A percentile compares a stretch with the other conserved stretches of the same genome.
Evolutionary conservation across 2,329 filamentous ascomycete species (phyloP).

Genomic region (Hypoxylon sp.): DNA sequence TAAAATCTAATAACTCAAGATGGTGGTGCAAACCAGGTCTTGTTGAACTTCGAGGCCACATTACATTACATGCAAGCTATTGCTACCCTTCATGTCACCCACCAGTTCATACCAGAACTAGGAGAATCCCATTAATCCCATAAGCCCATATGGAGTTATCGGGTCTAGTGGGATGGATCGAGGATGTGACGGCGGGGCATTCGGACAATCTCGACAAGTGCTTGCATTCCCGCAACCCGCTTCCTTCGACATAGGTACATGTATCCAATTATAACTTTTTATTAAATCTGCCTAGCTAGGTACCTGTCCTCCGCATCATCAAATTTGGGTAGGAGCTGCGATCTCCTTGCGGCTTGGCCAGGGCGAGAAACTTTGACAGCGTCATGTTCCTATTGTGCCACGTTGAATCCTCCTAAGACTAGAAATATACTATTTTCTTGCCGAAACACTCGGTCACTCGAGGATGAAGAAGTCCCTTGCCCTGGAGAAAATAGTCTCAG

Average conservation of each 20-base stretch:
- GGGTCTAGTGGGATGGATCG: constrained; percentile 42
- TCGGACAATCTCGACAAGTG: constrained; percentile 44
- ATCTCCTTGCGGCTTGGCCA: constrained; percentile 16
- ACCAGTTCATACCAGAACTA: constrained; percentile 23
- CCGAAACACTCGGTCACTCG: constrained; percentile 10
- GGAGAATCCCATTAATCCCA: constrained; percentile 30
- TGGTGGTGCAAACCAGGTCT: constrained; percentile 32
- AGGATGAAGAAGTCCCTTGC: constrained; percentile 13
- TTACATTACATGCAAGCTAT: constrained; percentile 17
- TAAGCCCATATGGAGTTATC: constrained; percentile 40
- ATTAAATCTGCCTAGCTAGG: constrained; percentile 32
- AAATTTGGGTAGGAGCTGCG: constrained; percentile 37
- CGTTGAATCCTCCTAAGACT: constrained; percentile 2
- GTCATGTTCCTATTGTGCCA: constrained; percentile 11
- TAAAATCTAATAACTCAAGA: neutral
- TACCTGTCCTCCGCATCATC: constrained; percentile 43
- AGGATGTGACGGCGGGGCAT: constrained; percentile 44
- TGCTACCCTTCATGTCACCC: constrained; percentile 20
- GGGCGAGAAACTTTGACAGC: constrained; percentile 18
- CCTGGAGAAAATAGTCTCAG: constrained; percentile 31
- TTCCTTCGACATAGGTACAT: constrained; percentile 30
- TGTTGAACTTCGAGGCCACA: constrained; percentile 12
- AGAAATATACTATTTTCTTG: constrained; percentile 1
- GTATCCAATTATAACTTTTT: constrained; percentile 41
- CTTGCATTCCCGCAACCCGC: constrained; percentile 45